phyloP scores from a whole-genome alignment of 176 grass and related monocot genomes.

The Neostapfia colusana region DNA sequence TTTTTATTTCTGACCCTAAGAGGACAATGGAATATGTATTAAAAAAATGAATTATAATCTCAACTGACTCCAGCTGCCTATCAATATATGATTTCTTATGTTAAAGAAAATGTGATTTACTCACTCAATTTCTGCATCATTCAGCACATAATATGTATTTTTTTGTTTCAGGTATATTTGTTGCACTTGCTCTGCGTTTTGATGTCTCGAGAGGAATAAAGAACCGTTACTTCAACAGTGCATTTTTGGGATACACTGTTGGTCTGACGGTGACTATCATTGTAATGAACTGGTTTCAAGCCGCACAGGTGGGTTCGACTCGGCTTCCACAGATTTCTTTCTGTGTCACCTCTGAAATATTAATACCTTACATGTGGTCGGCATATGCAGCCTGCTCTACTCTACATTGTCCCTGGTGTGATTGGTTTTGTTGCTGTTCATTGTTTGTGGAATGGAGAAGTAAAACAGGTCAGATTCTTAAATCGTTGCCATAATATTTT shows the following conservation, averaged over 20 bases:
- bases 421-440: constrained; percentile 69
- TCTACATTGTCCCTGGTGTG: constrained; percentile 68
- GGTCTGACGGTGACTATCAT: not conserved
- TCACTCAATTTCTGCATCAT: not conserved
- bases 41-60: not conserved
- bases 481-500: not conserved
- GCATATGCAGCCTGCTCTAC: constrained; percentile 57
- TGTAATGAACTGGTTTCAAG: not conserved
- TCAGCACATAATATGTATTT: constrained; percentile 18
- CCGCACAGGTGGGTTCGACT: not conserved
- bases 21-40: not conserved
- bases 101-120: not conserved
- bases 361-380: not conserved
- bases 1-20: not conserved
- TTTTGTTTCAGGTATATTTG: constrained; percentile 6
- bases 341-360: not conserved
- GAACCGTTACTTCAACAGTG: not conserved
- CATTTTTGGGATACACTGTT: not conserved
- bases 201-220: not conserved
- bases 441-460: constrained; percentile 67
- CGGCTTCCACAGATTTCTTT: too few species aligned
- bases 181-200: not conserved
- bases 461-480: constrained; percentile 50
- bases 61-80: too few species aligned
- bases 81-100: not conserved